A percentile compares a stretch with the other conserved stretches of the same genome.
Conservation (phyloP, 495 filamentous ascomycete genomes). For the Trichoderma gamsii region DNA sequence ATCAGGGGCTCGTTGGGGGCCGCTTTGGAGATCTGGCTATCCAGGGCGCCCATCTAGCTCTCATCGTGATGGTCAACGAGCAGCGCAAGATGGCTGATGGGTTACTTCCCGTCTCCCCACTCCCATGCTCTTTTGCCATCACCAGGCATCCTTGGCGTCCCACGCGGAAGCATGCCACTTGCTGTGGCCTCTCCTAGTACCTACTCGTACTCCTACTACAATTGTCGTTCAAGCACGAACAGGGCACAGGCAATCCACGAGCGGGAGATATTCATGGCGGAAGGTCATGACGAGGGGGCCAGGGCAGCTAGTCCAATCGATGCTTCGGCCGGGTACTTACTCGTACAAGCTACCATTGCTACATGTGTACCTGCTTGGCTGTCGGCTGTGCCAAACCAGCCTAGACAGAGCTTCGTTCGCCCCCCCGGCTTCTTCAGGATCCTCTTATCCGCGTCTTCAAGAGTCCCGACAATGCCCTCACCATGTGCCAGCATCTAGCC, state of each 20-base stretch:
- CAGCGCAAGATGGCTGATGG: conserved; percentile 10
- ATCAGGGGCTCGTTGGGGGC: conserved; percentile 12
- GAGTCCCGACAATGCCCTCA: background rate
- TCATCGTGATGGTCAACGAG: conserved; percentile 5
- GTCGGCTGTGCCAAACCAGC: background rate
- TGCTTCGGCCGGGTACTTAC: no score
- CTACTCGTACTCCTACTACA: background rate
- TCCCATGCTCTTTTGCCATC: conserved; percentile 2
- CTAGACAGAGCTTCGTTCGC: background rate
- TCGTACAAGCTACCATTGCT: no score
- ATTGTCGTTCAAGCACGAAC: no score
- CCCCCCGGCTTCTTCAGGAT: background rate
- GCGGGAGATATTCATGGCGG: background rate
- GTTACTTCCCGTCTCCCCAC: conserved; percentile 12
- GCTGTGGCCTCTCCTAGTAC: background rate
- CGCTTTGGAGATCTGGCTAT: conserved; percentile 8
- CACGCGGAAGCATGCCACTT: conserved; percentile 7
- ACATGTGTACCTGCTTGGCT: no score
- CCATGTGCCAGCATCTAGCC: background rate
- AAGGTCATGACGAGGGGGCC: background rate
- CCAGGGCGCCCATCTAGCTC: background rate
- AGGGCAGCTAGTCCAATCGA: background rate
- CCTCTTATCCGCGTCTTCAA: background rate
- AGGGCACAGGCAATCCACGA: background rate
- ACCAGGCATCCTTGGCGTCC: background rate